Evolutionary conservation across 1,139 yeast species (phyloP), one percentile per base, ranked within the genome.

Genomic region (Suhomyces taliae): DNA sequence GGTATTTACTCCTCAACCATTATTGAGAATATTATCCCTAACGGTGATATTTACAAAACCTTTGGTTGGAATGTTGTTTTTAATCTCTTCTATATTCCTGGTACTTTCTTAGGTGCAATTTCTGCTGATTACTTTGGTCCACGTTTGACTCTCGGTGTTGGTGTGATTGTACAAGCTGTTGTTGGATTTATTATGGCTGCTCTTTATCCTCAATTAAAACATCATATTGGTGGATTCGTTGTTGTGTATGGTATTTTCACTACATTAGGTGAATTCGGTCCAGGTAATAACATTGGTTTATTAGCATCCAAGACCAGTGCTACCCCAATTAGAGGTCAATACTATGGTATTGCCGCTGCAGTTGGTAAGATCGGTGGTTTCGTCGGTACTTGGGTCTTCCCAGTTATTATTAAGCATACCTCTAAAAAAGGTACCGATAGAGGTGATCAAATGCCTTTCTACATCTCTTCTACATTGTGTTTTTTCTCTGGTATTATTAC

Each of bases 1-100:
- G 93, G 96, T 57, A 81, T 88, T 58, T 90, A 85, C 68, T 86
- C 95, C 10, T 71, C 90, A 19, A 76, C 77, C 52, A 87, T 90
- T 53, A 70, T 89, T 54, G 72, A 75, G 34, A 65, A 70, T 39
- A 70, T 89, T 49, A 80, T 87, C 50, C 83, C 87, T 29, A 83
- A 76, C 44, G 78, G 77, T 39, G 81, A 83, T 56, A 67, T 89
- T 52, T 85, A 85, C 68, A 79, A 84, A 64, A 79, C 87, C 26
- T 89, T 90, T 70, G 97, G 97, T 44, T 91, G 97, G 97, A 88
- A 87, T 65, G 87, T 88, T 51, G 93, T 91, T 6, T 79, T 91
- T 60, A 90, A 89, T 67, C 74, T 88, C 60, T 91, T 91, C 66
- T 90, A 91, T 66, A 70, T 91, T 37, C 97, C 97, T 10, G 98